Evolutionary conservation across 2,329 filamentous ascomycete species (phyloP).

Genomic region (Epichloe brachyelytri): DNA sequence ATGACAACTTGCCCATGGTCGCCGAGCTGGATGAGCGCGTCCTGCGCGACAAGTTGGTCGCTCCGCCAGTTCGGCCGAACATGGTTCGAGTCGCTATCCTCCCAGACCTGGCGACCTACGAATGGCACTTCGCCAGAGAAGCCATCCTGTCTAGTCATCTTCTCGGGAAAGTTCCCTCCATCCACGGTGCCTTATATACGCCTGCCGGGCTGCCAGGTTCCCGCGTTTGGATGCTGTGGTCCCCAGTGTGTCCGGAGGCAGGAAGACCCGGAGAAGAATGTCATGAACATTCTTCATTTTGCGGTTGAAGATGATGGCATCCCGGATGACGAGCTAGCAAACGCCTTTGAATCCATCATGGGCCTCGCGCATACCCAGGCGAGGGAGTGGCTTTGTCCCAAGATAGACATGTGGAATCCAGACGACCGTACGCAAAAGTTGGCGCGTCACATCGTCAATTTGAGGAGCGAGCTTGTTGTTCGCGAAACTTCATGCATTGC

Average conservation of each 20-base stretch:
- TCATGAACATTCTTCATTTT: constrained; percentile 55
- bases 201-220: constrained; percentile 30
- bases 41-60: constrained; percentile 40
- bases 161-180: constrained; percentile 38
- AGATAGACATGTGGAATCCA: constrained; percentile 78
- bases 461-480: constrained; percentile 38
- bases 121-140: constrained; percentile 63
- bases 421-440: constrained; percentile 36
- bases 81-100: constrained; percentile 21
- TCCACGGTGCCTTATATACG: constrained; percentile 59
- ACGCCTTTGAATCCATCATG: constrained; percentile 50
- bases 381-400: constrained; percentile 52
- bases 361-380: constrained; percentile 58
- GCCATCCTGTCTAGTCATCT: constrained; percentile 60
- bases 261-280: constrained; percentile 47
- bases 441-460: constrained; percentile 28
- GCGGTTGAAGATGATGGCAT: constrained; percentile 45
- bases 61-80: constrained; percentile 9
- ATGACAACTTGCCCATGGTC: constrained; percentile 46
- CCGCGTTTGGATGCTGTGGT: constrained; percentile 66
- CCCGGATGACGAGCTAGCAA: constrained; percentile 29
- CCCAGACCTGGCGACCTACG: constrained; percentile 18
- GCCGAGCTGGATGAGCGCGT: constrained; percentile 51
- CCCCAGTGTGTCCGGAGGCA: constrained; percentile 49
- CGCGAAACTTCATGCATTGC: constrained; percentile 56